phyloP scores from a whole-genome alignment of 2,329 filamentous ascomycete genomes.

The Cladorrhinum sp. region DNA sequence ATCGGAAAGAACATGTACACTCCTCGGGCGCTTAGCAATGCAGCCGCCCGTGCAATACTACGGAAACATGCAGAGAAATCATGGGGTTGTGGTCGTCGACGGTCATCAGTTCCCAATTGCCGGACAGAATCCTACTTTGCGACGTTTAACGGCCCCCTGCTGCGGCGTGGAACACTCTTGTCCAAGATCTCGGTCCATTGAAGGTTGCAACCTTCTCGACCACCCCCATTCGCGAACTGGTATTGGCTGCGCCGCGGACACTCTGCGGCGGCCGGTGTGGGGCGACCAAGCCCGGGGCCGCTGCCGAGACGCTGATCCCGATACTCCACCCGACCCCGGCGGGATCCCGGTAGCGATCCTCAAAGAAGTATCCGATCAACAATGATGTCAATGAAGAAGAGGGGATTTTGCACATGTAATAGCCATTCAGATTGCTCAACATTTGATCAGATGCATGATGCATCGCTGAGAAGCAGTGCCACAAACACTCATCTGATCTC shows the following conservation, averaged over 20 bases:
- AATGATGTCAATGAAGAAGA: neutral
- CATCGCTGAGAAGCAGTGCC: neutral
- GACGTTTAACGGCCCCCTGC: slow-evolving; percentile 12
- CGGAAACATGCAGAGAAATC: neutral
- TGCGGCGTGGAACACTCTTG: slow-evolving; percentile 15
- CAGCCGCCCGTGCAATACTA: neutral
- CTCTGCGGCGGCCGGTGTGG: slow-evolving; percentile 11
- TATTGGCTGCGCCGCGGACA: slow-evolving; percentile 10
- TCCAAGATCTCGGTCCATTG: slow-evolving; percentile 4
- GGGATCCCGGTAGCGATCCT: neutral
- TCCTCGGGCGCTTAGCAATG: slow-evolving; percentile 1
- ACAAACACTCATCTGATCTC: too few species aligned
- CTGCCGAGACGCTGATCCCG: slow-evolving; percentile 10
- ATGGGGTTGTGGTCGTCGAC: neutral
- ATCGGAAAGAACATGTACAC: neutral
- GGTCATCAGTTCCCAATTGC: slow-evolving; percentile 1
- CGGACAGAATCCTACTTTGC: neutral
- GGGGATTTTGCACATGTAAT: too few species aligned
- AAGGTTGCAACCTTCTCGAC: slow-evolving; percentile 3
- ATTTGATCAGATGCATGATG: neutral
- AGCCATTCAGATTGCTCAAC: too few species aligned
- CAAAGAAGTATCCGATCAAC: neutral
- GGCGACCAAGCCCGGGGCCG: slow-evolving; percentile 15
- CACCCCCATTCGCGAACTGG: slow-evolving; percentile 5
- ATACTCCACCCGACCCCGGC: neutral